Evolutionary conservation across 495 filamentous ascomycete species (phyloP), one percentile per base, ranked within the genome.

Genomic region (Hypoxylon rickii): DNA sequence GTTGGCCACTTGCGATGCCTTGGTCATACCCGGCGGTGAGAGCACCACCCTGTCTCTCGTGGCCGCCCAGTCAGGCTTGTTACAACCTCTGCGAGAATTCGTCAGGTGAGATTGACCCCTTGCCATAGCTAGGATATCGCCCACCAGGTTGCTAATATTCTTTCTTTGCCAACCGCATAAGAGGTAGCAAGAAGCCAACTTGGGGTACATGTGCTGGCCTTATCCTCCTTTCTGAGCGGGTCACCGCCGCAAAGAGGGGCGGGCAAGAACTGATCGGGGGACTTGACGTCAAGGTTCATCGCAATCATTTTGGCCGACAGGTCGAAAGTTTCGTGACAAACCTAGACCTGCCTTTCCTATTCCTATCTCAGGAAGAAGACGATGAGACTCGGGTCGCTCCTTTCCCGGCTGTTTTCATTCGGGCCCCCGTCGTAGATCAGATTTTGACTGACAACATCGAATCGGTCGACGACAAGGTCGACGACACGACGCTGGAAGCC

Each of bases 131-230:
- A n/a, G n/a, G n/a, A n/a, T n/a, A n/a, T n/a, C n/a, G n/a, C n/a
- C n/a, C n/a, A n/a, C n/a, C n/a, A n/a, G n/a, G n/a, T n/a, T 24
- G 41, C 56, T 65, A 31, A 67, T 34, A 10, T 5, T 58, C 34
- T 33, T 19, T 13, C 32, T 34, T 32, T 42, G 41, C 22, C 18
- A 2, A 20, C 15, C 8, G 8, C 7, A 40, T 51, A 40, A 79
- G 76, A 55, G 76, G 86, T n/a, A 60, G 83, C 41, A 82, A 86
- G 61, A 92, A 89, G 67, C 92, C 95, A 15, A 89, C 87, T 13
- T 98, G 94, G 94, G 94, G 94, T 10, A 97, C 94, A 18, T 98
- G 94, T 69, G 94, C 94, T 17, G 94, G 94, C 3, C 79, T 98
- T 49, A 97, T 98, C 57, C 74, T 97, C 31, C 87, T 98, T 38